Evolutionary conservation across 306 rosid species (phyloP).

Genomic region (Rubus idaeus): DNA sequence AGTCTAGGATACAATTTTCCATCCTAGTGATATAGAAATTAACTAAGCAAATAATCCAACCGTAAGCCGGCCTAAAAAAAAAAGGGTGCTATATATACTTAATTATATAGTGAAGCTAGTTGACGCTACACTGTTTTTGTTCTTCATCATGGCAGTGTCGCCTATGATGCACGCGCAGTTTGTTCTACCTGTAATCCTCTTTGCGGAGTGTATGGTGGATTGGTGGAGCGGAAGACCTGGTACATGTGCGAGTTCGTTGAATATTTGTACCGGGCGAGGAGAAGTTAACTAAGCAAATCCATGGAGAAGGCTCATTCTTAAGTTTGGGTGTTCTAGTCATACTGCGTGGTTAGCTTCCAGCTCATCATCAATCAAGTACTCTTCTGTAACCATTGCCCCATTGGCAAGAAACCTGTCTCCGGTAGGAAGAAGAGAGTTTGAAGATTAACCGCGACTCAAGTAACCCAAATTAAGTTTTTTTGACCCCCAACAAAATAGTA

Average conservation of each 20-base stretch:
- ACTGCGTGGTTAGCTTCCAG: no score
- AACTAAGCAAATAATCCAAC: neutral
- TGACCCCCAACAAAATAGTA: no score
- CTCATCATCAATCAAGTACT: no score
- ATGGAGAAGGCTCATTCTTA: constrained; percentile 59
- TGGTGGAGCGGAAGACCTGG: constrained; percentile 46
- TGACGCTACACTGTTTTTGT: constrained; percentile 51
- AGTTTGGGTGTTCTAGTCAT: no score
- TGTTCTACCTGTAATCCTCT: constrained; percentile 41
- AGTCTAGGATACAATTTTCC: no score
- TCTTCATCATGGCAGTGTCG: constrained; percentile 45
- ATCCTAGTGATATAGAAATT: neutral
- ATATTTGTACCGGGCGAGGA: constrained; percentile 48
- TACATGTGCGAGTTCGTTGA: constrained; percentile 49
- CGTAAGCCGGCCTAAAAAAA: neutral
- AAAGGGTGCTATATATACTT: constrained; percentile 54
- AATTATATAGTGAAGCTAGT: constrained; percentile 49
- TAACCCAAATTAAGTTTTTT: no score
- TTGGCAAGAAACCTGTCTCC: no score
- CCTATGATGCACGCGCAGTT: constrained; percentile 61
- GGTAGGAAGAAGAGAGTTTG: no score
- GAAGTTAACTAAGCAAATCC: no score
- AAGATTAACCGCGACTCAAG: no score
- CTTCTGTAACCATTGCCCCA: no score
- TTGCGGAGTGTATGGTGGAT: constrained; percentile 45